Base-by-base conservation (phyloP, 805 yeast genomes). In the Candida stauntonica region DNA sequence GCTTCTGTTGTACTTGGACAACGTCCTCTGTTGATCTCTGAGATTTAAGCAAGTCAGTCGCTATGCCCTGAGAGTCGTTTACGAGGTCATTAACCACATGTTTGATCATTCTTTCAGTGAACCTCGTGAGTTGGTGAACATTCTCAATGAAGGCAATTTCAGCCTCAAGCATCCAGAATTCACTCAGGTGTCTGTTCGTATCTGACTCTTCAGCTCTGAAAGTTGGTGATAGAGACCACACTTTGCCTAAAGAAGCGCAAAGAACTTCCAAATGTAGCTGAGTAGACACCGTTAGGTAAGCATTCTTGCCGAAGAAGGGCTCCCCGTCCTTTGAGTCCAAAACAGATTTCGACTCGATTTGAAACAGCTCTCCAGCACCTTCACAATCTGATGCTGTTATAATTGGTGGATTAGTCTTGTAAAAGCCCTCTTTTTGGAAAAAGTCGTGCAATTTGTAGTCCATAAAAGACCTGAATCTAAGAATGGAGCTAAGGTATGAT, bases 161-260 rank as follows among this genome's bases (percentile, higher is more conserved):
- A 0, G 88, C 94, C 60, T 93, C 99, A 3, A 93, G 62, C 97
- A 93, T 89, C 97, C 97, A 93, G 60, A 93, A 93, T 60, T 93
- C 99, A 42, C 91, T 75, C 42, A 93, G 62, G 59, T 93, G 99
- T 36, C 99, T 71, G 52, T 79, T 85, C 0, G 99, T 93, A 55
- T 87, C 89, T 41, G 95, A 83, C 35, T 74, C 74, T 55, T 93
- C 99, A 0, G 99, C 98, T 46, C 99, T 69, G 58, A 93, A 93
- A 41, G 96, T 86, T 2, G 99, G 99, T 0, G 88, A 70, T 17
- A 91, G 55, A 0, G 95, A 79, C 93, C 95, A 93, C 1, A 84
- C 97, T 33, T 94, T 66, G 32, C 78, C 73, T 21, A 89, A 58
- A 0, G 96, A 81, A 33, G 79, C 72, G 14, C 89, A 76, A 34